Conservation (phyloP, 345 rosid species). For the Kernera saxatilis region DNA sequence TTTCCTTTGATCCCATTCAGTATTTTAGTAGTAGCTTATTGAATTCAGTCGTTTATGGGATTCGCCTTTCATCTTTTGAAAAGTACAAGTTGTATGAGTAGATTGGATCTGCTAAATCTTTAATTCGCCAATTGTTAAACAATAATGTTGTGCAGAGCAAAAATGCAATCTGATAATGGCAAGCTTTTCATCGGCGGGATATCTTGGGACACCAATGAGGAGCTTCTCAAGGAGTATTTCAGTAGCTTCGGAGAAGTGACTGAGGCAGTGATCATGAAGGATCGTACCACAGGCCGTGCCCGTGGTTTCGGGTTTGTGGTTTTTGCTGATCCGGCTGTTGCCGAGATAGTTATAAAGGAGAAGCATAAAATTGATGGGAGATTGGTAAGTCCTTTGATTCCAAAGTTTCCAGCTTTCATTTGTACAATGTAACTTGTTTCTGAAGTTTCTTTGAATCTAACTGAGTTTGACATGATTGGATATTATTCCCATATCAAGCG, state of each 20-base stretch:
- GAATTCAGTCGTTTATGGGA: too few relatives aligned
- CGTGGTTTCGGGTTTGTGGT: not conserved
- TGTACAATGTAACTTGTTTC: not conserved
- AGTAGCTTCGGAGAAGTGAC: not conserved
- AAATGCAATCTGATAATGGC: not conserved
- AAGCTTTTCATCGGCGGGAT: not conserved
- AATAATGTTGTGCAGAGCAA: not conserved
- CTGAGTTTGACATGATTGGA: not conserved
- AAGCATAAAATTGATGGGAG: not conserved
- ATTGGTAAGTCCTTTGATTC: not conserved
- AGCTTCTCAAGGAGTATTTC: not conserved
- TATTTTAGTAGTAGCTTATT: not conserved
- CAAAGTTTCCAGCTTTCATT: not conserved
- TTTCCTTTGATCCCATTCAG: not conserved
- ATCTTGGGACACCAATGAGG: not conserved
- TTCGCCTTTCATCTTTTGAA: not conserved
- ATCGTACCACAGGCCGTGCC: not conserved
- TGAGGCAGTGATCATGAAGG: not conserved
- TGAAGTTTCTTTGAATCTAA: not conserved
- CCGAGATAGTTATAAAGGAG: not conserved
- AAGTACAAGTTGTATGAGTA: not conserved
- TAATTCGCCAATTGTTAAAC: not conserved
- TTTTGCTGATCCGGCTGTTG: not conserved
- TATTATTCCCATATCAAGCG: not conserved
- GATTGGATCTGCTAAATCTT: not conserved